Evolutionary conservation across 257 asterid species (phyloP), one percentile per base, ranked within the genome.

Genomic region (Penstemon barbatus): DNA sequence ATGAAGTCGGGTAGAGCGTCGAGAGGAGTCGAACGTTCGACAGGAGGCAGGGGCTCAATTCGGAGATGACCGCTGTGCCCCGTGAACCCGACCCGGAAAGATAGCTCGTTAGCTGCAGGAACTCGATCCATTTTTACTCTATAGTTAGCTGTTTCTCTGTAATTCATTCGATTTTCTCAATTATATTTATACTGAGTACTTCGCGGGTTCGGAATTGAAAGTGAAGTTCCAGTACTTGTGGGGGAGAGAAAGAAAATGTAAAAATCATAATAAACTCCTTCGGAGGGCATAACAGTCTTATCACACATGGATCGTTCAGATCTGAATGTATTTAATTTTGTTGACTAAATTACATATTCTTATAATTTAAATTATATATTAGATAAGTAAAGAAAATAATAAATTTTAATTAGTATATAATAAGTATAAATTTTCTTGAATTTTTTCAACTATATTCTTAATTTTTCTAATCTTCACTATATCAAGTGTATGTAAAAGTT

Each of bases 61-160:
- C 78, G 69, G 65, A 90, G 91, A 63, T 92, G 98, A 55, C 97
- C 98, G 57, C 93, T 80, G 79, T 90, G 89, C 44, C 98, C 98
- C 9, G 96, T 85, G 77, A 92, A 92, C 62, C 94, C 94, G 69
- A 92, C 84, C 78, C 96, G 84, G 81, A 88, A 90, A 37, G 93
- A 71, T 2, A 88, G 68, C 40, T 83, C 97, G 73, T 82, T 82
- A 13, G 86, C 74, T 1, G 85, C 89, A 33, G 77, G 87, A 59
- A 92, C 83, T 62, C 89, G 85, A 66, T 92, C 83, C 91, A 83
- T 85, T 54, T 69, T 2, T 1, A 49, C 1, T 49, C 4, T 49
- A 4, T 49, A 11, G 3, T 49, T 49, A 9, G 3, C 10, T 49
- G 54, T 49, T 49, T 13, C 6, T 49, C 18, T 7, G 52, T 6